phyloP scores from a whole-genome alignment of 2,329 filamentous ascomycete genomes.

The Claviceps spartinae region DNA sequence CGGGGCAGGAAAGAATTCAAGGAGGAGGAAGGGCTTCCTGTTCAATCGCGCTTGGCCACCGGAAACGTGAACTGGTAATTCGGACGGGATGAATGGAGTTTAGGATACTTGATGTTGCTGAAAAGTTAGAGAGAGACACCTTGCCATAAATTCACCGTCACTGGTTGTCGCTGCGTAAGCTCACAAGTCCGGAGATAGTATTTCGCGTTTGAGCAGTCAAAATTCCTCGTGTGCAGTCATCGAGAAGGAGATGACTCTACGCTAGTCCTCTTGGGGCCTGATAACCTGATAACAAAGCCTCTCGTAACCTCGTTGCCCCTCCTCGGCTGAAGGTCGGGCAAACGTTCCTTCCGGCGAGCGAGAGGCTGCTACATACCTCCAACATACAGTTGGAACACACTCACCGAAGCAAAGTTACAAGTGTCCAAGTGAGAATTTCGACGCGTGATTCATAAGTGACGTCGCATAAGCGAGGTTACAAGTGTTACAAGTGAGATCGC shows the following conservation, averaged over 20 bases:
- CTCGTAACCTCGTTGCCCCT: conserved; percentile 22
- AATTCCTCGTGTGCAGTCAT: conserved; percentile 29
- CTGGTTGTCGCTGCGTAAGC: conserved; percentile 5
- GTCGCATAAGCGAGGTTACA: too few relatives aligned
- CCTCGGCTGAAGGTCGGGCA: conserved; percentile 18
- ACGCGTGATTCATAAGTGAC: too few relatives aligned
- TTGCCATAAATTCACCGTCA: neutral
- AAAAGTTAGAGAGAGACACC: neutral
- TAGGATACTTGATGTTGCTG: neutral
- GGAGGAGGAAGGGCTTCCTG: neutral
- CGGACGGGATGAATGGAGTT: neutral
- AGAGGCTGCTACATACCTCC: too few relatives aligned
- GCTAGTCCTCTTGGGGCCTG: conserved; percentile 21
- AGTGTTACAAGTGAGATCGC: too few relatives aligned
- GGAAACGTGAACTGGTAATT: neutral
- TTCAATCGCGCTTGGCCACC: neutral
- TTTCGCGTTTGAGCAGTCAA: conserved; percentile 25
- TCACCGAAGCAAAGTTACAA: too few relatives aligned
- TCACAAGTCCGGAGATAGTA: conserved; percentile 10
- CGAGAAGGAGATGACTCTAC: conserved; percentile 23
- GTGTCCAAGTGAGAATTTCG: too few relatives aligned
- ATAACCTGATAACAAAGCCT: conserved; percentile 25
- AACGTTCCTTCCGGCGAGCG: neutral
- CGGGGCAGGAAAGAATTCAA: conserved; percentile 14
- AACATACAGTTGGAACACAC: too few relatives aligned